phyloP scores from a whole-genome alignment of 23 red algal genomes.

The Gracilaria domingensis region DNA sequence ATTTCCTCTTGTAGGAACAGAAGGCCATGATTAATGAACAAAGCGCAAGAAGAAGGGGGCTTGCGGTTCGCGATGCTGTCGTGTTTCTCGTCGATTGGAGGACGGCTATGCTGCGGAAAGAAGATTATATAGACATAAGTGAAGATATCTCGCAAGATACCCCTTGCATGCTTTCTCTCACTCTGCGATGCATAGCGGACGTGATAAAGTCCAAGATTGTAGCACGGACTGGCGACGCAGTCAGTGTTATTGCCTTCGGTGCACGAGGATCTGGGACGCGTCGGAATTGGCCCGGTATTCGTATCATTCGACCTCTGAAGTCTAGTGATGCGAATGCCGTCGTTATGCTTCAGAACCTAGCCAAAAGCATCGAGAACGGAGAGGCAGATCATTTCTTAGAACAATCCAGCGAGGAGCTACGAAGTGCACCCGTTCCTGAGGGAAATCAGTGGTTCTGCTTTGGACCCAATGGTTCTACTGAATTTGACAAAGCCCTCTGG shows the following conservation, averaged over 20 bases:
- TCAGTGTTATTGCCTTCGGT: constrained; percentile 64
- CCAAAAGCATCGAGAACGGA: constrained; percentile 41
- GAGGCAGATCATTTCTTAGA: constrained; percentile 51
- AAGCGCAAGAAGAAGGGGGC: constrained; percentile 23
- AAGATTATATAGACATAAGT: constrained; percentile 17
- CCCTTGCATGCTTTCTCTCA: constrained; percentile 56
- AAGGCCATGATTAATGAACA: not conserved
- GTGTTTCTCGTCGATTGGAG: constrained; percentile 70
- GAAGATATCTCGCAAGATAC: constrained; percentile 28
- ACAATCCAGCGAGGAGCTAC: not conserved
- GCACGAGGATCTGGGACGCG: constrained; percentile 20
- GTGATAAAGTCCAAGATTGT: constrained; percentile 69
- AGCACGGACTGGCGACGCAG: constrained; percentile 14
- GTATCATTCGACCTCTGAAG: constrained; percentile 40
- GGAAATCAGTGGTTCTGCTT: constrained; percentile 49
- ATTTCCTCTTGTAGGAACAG: no score
- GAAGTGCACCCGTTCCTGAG: not conserved
- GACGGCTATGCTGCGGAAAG: constrained; percentile 37
- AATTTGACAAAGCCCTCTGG: constrained; percentile 70
- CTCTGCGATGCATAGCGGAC: constrained; percentile 45
- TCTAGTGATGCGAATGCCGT: constrained; percentile 28
- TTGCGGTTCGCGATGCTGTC: constrained; percentile 57
- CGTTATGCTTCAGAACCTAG: constrained; percentile 44
- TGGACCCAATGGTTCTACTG: constrained; percentile 35
- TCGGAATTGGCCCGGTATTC: constrained; percentile 62